A percentile compares a stretch with the other conserved stretches of the same genome.
These are phyloP conservation scores for Metschnikowia orientalis DNA, from an alignment of 805 yeast species.

Conservation along the genomic window DNA sequence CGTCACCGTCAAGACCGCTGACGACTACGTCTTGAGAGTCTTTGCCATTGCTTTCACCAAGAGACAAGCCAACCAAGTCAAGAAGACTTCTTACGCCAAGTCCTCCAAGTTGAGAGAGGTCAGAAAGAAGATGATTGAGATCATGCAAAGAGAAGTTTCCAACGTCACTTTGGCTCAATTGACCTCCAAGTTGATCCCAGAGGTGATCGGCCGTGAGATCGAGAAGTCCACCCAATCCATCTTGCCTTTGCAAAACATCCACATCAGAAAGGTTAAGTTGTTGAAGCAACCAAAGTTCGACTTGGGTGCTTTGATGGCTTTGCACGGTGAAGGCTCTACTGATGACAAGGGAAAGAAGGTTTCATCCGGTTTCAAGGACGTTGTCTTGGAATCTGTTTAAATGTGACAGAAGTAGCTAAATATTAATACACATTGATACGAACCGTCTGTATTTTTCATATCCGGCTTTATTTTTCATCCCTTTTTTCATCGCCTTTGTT, in stretches of 20 bases:
- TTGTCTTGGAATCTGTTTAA: constrained; percentile 94
- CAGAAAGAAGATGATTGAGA: constrained; percentile 94
- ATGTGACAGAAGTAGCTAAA: no score
- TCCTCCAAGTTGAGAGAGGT: constrained; percentile 95
- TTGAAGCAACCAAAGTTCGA: constrained; percentile 99
- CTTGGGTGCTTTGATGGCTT: constrained; percentile 90
- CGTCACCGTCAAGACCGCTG: constrained; percentile 96
- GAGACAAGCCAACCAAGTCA: constrained; percentile 94
- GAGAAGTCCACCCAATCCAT: constrained; percentile 93
- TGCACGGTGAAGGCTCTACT: constrained; percentile 92
- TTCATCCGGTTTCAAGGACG: constrained; percentile 97
- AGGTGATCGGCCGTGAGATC: constrained; percentile 97
- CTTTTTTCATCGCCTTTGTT: no score
- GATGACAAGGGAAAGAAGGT: constrained; percentile 97
- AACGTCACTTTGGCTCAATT: constrained; percentile 94
- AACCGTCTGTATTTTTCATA: no score
- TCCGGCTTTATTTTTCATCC: no score
- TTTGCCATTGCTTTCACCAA: constrained; percentile 98
- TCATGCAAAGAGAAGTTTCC: constrained; percentile 94
- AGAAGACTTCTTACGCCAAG: constrained; percentile 97
- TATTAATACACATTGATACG: no score
- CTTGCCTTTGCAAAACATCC: constrained; percentile 97
- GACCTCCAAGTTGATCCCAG: constrained; percentile 96
- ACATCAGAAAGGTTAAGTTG: constrained; percentile 97
- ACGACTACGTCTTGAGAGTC: constrained; percentile 93